Evolutionary conservation across 2,329 filamentous ascomycete genomes (phyloP).

Genomic region (Xylaria sp.): DNA sequence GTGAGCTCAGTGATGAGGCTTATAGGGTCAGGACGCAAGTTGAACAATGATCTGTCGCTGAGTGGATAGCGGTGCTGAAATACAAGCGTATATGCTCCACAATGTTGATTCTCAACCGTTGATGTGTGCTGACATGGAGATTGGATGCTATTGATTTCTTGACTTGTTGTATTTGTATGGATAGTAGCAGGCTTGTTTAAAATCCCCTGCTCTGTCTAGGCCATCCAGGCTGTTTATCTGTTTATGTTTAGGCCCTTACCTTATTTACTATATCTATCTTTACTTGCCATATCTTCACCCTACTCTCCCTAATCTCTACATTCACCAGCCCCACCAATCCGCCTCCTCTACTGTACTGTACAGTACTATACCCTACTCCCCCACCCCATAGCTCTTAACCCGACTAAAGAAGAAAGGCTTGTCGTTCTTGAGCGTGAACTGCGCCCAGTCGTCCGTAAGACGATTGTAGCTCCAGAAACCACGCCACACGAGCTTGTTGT

Average conservation of each 20-base stretch:
- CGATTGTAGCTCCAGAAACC: conserved; percentile 92
- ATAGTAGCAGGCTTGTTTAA: neutral
- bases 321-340: neutral
- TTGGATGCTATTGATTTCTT: neutral
- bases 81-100: neutral
- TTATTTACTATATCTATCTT: no score
- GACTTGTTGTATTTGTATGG: neutral
- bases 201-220: neutral
- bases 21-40: neutral
- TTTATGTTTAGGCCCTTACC: no score
- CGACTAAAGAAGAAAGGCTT: conserved; percentile 75
- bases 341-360: neutral
- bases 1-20: neutral
- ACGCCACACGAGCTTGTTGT: conserved; percentile 89
- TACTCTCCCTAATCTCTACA: neutral
- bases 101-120: neutral
- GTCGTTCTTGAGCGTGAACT: conserved; percentile 74
- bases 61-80: neutral
- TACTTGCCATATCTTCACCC: neutral
- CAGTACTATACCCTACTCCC: conserved; percentile 50
- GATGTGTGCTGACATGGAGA: neutral
- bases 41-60: neutral
- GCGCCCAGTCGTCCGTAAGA: conserved; percentile 88
- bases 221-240: neutral
- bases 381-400: conserved; percentile 69